Evolutionary conservation across 208 protist genomes (phyloP), one percentile per base, ranked within the genome.

Genomic region (Porcisia hertigi): DNA sequence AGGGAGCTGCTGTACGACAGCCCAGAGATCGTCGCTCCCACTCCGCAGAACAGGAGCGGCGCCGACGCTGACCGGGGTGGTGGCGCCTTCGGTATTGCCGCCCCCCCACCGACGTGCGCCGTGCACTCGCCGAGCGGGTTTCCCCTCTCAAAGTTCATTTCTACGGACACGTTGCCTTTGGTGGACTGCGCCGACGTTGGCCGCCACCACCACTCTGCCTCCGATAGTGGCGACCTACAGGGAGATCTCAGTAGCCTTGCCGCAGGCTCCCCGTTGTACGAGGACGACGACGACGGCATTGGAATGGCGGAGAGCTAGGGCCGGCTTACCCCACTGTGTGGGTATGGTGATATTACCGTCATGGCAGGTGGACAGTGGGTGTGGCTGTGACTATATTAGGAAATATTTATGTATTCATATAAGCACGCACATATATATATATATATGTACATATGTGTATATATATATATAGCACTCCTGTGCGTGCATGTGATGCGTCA

Each of bases 211-310:
- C 3, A 14, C 39, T 2, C 2, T 43, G 53, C 43, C 60, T 41
- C 36, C 41, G 59, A 34, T 25, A 34, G n/a, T 30, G 43, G 1
- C 34, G 20, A 54, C 59, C 34, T 47, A 11, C 23, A 7, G 41
- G 23, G 3, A 67, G 55, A 59, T 8, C 43, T 67, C 57, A 23
- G 71, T 53, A 16, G 64, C 25, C 45, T 36, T 36, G 52, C 14
- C 59, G 36, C 53, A 25, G 5, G 41, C 25, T 52, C 49, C 23
- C 72, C 77, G 23, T 64, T 77, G 36, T 1, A 74, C n/a, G 65
- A 74, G 66, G 77, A 74, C 66, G 71, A 65, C 8, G 71, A 82
- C 1, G 77, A 77, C n/a, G 71, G 75, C 36, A 6, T 54, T 57
- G 7, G 63, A 71, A 25, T 70, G 71, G 1, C 53, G 75, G 77